Conservation (phyloP, 176 grass and related monocot species). For the Leersia perrieri region DNA sequence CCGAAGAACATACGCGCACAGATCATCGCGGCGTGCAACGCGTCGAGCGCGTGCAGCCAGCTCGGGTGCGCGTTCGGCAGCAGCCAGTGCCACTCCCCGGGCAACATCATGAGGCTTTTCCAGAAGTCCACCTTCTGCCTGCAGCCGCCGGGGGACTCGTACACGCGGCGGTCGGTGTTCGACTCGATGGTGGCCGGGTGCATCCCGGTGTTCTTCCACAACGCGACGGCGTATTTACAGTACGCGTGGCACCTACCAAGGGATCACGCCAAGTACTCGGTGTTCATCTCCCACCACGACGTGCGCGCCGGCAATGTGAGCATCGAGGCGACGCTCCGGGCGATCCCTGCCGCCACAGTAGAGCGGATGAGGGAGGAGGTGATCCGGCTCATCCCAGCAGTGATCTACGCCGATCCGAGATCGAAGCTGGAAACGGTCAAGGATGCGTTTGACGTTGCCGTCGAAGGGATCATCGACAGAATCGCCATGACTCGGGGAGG, state of each 20-base stretch:
- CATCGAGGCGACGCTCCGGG: slow-evolving; percentile 43
- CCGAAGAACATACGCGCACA: slow-evolving; percentile 38
- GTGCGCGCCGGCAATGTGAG: slow-evolving; percentile 38
- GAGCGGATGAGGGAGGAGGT: slow-evolving; percentile 43
- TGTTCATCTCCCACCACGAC: slow-evolving; percentile 40
- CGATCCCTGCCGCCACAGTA: slow-evolving; percentile 31
- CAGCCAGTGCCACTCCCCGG: slow-evolving; percentile 43
- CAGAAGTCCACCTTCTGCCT: slow-evolving; percentile 50
- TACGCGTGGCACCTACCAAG: slow-evolving; percentile 45
- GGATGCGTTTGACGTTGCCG: slow-evolving; percentile 54
- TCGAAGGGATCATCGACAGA: slow-evolving; percentile 30
- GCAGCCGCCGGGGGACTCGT: slow-evolving; percentile 51
- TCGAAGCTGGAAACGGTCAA: slow-evolving; percentile 35
- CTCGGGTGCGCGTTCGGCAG: slow-evolving; percentile 48
- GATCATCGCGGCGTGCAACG: slow-evolving; percentile 57
- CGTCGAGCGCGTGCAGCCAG: slow-evolving; percentile 27
- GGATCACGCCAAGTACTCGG: slow-evolving; percentile 38
- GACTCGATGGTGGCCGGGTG: slow-evolving; percentile 56
- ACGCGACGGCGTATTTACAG: slow-evolving; percentile 40
- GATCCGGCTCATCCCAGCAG: slow-evolving; percentile 32
- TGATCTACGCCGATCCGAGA: slow-evolving; percentile 45
- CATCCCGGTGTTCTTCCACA: slow-evolving; percentile 60
- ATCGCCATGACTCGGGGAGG: not conserved
- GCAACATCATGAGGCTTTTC: slow-evolving; percentile 48
- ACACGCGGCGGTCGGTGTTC: slow-evolving; percentile 50